Base-by-base conservation (phyloP, 345 rosid species). In the Turritis glabra region DNA sequence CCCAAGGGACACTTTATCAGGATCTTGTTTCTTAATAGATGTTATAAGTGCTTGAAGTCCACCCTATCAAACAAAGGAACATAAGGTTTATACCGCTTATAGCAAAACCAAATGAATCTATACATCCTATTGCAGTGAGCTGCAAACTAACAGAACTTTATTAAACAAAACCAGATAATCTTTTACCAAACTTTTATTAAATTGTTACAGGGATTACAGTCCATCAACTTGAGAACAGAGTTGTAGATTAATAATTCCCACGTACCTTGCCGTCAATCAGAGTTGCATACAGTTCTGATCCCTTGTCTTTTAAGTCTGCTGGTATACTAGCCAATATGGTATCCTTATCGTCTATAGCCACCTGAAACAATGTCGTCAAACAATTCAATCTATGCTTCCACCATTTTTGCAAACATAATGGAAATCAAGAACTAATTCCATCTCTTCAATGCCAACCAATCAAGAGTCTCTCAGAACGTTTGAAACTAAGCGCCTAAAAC, bases 1-100 rank as follows among this genome's bases (percentile, higher is more conserved):
- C 76, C 90, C 89, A 53, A 90, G 78, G 43, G 98, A 94, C 53
- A 91, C 92, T 84, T 80, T 88, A 83, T 94, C 98, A 26, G 97
- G 92, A 79, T 91, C 93, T 84, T 94, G 89, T 41, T 90, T 90
- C 86, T 90, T 88, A 41, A 94, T 88, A 58, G 59, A 73, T 69
- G 82, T 83, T 70, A 90, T 74, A 68, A 94, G 97, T 12, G 80
- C 85, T 80, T 94, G 83, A 77, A 94, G 73, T 81, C 97, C 97
- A 64, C 90, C 97, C 98, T 94, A 61, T 37, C 60, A 69, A 81
- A 73, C 55, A 68, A 74, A 70, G 14, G 17, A 63, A 54, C 11
- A 30, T 2, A 63, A 27, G 47, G 8, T 38, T 55, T 25, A 51
- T 55, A 63, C 18, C 30, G 8, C 38, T 33, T 41, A 33, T 25